These are phyloP conservation scores for Plasmodium falciparum DNA, from an alignment of 169 alveolate genomes.

Conservation along the genomic window DNA sequence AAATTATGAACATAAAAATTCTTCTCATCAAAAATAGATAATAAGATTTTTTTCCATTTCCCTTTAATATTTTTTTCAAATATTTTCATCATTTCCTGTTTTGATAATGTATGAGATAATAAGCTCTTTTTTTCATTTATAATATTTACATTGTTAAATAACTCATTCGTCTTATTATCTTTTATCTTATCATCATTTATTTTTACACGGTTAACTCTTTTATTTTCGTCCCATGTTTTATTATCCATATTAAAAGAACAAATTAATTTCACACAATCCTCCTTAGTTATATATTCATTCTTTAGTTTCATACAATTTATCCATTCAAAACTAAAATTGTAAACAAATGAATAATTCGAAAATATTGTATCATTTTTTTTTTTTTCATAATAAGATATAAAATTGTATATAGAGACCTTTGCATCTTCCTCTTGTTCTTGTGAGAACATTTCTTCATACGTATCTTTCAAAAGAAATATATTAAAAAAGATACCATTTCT, in stretches of 20 bases:
- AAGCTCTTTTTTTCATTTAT: background rate
- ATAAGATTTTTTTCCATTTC: conserved; percentile 43
- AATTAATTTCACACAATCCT: conserved; percentile 4
- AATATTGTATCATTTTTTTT: conserved; percentile 16
- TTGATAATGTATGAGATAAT: background rate
- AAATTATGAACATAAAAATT: conserved; percentile 32
- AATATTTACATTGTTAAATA: background rate
- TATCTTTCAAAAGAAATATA: conserved; percentile 22
- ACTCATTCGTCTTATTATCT: background rate
- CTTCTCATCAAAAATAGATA: conserved; percentile 38
- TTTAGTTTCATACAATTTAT: conserved; percentile 42
- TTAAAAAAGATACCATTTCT: conserved; percentile 41
- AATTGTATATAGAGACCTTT: conserved; percentile 19
- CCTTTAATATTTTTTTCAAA: conserved; percentile 57
- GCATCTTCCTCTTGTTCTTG: background rate
- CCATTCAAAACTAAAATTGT: conserved; percentile 69
- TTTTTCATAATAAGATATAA: conserved; percentile 35
- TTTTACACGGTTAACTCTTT: background rate
- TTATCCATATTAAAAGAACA: background rate
- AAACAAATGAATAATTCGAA: conserved; percentile 31
- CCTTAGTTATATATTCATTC: conserved; percentile 12
- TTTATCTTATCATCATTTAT: background rate
- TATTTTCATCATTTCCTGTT: conserved; percentile 28
- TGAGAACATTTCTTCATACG: background rate
- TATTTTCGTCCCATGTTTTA: background rate